These are phyloP conservation scores for Colletotrichum endophyticum DNA, from an alignment of 2,329 filamentous ascomycete species.

Conservation along the genomic window DNA sequence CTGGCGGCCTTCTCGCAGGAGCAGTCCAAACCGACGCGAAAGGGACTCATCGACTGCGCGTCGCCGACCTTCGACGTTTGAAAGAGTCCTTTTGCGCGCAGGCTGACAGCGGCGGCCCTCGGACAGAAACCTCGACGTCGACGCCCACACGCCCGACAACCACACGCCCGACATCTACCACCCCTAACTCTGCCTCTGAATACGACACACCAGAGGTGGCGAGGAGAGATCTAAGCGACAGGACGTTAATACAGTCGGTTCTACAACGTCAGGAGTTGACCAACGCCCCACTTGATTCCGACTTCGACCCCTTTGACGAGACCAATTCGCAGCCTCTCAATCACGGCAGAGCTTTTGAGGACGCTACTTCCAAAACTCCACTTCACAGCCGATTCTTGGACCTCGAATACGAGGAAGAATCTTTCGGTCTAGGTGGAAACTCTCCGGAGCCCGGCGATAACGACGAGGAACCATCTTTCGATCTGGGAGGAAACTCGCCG, in stretches of 20 bases:
- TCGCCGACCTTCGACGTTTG: neutral
- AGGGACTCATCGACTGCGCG: neutral
- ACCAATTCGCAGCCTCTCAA: neutral
- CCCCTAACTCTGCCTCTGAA: neutral
- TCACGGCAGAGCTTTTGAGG: neutral
- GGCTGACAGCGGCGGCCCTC: neutral
- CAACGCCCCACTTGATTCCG: neutral
- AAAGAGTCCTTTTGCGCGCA: neutral
- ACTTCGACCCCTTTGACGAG: neutral
- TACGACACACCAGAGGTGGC: neutral
- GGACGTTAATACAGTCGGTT: neutral
- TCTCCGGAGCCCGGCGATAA: neutral
- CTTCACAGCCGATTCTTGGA: too few species aligned
- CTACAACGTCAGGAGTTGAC: neutral
- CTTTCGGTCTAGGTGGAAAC: neutral
- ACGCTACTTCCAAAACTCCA: too few species aligned
- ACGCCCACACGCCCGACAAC: neutral
- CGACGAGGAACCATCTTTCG: neutral
- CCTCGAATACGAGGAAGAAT: neutral
- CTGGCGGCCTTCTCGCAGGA: neutral
- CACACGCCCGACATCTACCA: neutral
- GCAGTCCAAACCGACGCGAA: neutral
- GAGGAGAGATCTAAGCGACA: neutral
- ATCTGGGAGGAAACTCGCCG: neutral
- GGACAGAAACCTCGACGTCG: neutral